Base-by-base conservation (phyloP, 2,329 filamentous ascomycete species). In the Ophiocordyceps australis region DNA sequence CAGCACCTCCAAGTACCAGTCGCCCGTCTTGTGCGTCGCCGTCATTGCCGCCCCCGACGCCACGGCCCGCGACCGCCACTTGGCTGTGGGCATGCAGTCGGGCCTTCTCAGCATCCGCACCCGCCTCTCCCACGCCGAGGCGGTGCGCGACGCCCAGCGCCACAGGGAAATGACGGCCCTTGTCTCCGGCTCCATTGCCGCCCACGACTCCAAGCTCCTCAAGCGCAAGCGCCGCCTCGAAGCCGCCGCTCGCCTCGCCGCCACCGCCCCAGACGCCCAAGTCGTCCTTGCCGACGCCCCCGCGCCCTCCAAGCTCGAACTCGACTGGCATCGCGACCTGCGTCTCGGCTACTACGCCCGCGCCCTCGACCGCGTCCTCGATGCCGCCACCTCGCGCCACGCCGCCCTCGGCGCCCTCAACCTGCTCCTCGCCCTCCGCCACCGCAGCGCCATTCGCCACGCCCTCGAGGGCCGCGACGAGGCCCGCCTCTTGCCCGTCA, bases 21-120 rank as follows among this genome's bases (percentile, higher is more conserved):
- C 82, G 2, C 89, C 89, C 2, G 78, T 98, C 30, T 68, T 98
- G 9, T 79, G 82, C 8, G 65, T 95, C 31, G 69, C 66, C 31
- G 76, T 93, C 22, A 70, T 94, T 35, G 43, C 52, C 5, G 43
- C 46, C 11, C 45, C 42, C 26, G 38, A 47, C 27, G 37, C 42
- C 9, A 24, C 38, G 17, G 48, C 67, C 26, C 78, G 85, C 40
- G 89, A 98, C 54, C 82, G 83, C 36, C 89, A 98, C 50, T 67
- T 98, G 27, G 83, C 79, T 5, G 89, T 98, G 2, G 89, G 86
- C 47, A 86, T 95, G 74, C 76, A 89, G 41, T 91, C 80, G 3
- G 89, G 89, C 23, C 67, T 93, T n/a, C 62, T 98, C 9, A 91
- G 80, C 16, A 66, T 95, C 40, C 77, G 79, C 44, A 95, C 86